phyloP scores from a whole-genome alignment of 805 yeast genomes.

The Nematodospora valgi region DNA sequence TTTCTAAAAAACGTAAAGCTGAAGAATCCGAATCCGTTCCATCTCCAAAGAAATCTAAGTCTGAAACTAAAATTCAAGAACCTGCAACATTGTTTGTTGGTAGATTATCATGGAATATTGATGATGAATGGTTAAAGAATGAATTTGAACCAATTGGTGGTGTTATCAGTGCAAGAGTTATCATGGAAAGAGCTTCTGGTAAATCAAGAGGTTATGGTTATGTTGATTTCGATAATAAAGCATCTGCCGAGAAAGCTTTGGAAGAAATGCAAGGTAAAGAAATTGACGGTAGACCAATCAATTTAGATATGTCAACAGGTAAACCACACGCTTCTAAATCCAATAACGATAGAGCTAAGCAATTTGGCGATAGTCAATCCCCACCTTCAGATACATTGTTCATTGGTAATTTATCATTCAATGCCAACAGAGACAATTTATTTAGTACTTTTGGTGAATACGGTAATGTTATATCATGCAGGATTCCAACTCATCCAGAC shows the following conservation, averaged over 20 bases:
- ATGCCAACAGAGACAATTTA: constrained; percentile 76
- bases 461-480: constrained; percentile 83
- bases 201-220: constrained; percentile 97
- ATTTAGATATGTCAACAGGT: constrained; percentile 86
- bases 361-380: constrained; percentile 86
- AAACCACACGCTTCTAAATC: constrained; percentile 58
- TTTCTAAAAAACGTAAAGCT: constrained; percentile 32
- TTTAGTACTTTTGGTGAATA: constrained; percentile 68
- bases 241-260: constrained; percentile 82
- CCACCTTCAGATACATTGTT: constrained; percentile 94
- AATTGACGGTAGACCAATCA: constrained; percentile 95
- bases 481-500: constrained; percentile 98
- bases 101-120: constrained; percentile 95
- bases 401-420: constrained; percentile 93
- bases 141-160: constrained; percentile 85
- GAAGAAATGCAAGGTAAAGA: constrained; percentile 85
- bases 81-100: constrained; percentile 94
- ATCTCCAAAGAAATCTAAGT: constrained; percentile 53
- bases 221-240: constrained; percentile 83
- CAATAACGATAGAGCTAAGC: constrained; percentile 78
- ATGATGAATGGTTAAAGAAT: constrained; percentile 86
- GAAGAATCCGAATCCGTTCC: constrained; percentile 32
- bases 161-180: constrained; percentile 85
- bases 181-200: constrained; percentile 87
- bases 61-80: constrained; percentile 41